Evolutionary conservation across 176 grass and related monocot genomes (phyloP).

Genomic region (Cenchrus purpureus): DNA sequence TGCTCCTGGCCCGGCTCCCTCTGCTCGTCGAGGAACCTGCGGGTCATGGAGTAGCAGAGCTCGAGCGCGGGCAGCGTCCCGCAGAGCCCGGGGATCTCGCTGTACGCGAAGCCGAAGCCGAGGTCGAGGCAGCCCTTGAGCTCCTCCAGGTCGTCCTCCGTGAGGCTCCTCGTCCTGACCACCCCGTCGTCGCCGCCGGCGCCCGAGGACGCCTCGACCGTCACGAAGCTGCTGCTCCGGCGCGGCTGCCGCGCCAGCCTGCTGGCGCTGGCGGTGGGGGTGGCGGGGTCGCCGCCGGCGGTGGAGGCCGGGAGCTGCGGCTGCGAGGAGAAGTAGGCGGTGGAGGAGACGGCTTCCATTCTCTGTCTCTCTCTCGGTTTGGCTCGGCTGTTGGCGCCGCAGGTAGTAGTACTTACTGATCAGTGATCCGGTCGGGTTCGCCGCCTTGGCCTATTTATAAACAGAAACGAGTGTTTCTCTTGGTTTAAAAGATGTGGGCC

Average conservation of each 20-base stretch:
- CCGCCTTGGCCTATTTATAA: conserved; percentile 44
- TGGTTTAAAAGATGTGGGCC: background rate
- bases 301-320: conserved; percentile 35
- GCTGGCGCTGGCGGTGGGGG: background rate
- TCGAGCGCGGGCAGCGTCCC: conserved; percentile 73
- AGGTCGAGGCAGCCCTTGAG: conserved; percentile 93
- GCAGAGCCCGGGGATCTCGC: conserved; percentile 75
- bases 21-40: conserved; percentile 78
- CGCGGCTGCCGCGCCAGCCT: background rate
- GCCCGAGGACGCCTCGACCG: conserved; percentile 53
- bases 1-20: background rate
- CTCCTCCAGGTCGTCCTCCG: conserved; percentile 75
- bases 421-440: background rate
- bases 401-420: too few species aligned
- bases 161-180: conserved; percentile 64
- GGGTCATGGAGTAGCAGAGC: conserved; percentile 81
- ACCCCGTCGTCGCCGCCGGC: conserved; percentile 18
- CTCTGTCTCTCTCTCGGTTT: background rate
- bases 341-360: conserved; percentile 52
- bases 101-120: conserved; percentile 69
- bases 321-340: conserved; percentile 57
- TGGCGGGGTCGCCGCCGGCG: background rate
- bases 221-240: conserved; percentile 48
- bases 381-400: background rate
- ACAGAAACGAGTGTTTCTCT: background rate